Percentiles rank a stretch among this genome's conserved stretches.
Evolutionary conservation across 1,284 basidiomycete genomes (phyloP).

Genomic region (Naganishia cerealis): DNA sequence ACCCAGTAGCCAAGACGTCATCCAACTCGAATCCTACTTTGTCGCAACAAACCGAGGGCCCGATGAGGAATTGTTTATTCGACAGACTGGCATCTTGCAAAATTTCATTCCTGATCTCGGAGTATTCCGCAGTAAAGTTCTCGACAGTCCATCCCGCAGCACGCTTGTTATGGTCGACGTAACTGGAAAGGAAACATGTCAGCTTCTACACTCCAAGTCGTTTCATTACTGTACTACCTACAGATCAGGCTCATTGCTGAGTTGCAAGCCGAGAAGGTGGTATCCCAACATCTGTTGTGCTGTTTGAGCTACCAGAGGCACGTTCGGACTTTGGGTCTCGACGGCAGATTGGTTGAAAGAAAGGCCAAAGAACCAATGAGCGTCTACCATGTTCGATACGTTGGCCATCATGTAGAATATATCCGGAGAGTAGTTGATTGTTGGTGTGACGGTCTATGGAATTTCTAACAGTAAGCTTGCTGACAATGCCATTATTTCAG

Average conservation of each 20-base stretch:
- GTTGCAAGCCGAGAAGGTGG: constrained; percentile 60
- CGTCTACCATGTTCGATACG: constrained; percentile 60
- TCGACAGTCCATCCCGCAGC: constrained; percentile 53
- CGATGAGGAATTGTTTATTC: constrained; percentile 60
- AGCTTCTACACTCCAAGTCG: not conserved
- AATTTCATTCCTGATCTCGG: constrained; percentile 55
- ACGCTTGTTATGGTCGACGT: constrained; percentile 47
- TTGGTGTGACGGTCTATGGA: constrained; percentile 58
- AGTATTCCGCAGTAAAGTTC: constrained; percentile 61
- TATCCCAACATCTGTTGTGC: constrained; percentile 62
- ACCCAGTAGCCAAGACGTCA: constrained; percentile 61
- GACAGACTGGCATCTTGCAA: constrained; percentile 54
- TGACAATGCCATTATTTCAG: constrained; percentile 7
- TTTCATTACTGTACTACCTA: constrained; percentile 45
- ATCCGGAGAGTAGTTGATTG: constrained; percentile 62
- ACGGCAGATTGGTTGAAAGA: constrained; percentile 58
- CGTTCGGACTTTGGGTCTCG: constrained; percentile 49
- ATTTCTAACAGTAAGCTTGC: not conserved
- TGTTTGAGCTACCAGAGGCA: constrained; percentile 61
- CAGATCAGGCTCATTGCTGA: constrained; percentile 72
- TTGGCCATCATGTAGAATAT: constrained; percentile 63
- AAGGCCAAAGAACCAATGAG: constrained; percentile 64
- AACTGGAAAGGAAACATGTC: constrained; percentile 35
- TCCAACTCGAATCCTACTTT: constrained; percentile 57
- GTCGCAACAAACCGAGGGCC: constrained; percentile 62